These are phyloP conservation scores for Straminergon stramineum DNA, from an alignment of 225 moss, liverwort and hornwort genomes.

Conservation along the genomic window DNA sequence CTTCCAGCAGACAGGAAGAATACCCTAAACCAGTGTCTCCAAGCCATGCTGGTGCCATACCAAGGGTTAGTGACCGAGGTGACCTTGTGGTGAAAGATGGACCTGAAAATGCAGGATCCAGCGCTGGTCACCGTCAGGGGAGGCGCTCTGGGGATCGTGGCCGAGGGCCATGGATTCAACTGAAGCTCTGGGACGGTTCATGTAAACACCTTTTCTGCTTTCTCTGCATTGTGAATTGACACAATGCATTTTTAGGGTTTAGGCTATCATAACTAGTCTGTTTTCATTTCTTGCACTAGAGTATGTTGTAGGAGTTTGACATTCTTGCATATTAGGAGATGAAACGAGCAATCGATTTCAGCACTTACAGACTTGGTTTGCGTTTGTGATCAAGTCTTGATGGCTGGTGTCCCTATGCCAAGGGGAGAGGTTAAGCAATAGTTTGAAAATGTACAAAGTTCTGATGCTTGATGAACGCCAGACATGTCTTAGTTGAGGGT, in stretches of 20 bases:
- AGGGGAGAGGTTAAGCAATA: not conserved
- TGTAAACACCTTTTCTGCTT: constrained; percentile 9
- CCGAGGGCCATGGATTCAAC: constrained; percentile 6
- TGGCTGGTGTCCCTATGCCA: not conserved
- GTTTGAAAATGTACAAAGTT: not conserved
- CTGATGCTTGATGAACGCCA: too few species aligned
- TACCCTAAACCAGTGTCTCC: not conserved
- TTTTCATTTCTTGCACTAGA: not conserved
- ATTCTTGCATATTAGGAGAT: not conserved
- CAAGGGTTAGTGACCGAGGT: constrained; percentile 1
- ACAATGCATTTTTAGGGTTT: not conserved
- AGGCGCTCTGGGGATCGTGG: not conserved
- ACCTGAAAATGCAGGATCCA: not conserved
- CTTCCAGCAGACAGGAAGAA: not conserved
- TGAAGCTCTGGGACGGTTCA: constrained; percentile 44
- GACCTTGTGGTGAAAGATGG: not conserved
- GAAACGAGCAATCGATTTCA: not conserved
- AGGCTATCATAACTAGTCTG: not conserved
- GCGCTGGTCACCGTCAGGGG: not conserved
- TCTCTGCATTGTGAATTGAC: not conserved
- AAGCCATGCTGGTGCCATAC: not conserved
- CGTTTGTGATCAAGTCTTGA: not conserved
- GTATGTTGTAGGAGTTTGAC: not conserved
- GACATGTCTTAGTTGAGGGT: not conserved
- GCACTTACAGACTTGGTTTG: not conserved